Base-by-base conservation (phyloP, 331 rosid species). In the Quercus lobata region DNA sequence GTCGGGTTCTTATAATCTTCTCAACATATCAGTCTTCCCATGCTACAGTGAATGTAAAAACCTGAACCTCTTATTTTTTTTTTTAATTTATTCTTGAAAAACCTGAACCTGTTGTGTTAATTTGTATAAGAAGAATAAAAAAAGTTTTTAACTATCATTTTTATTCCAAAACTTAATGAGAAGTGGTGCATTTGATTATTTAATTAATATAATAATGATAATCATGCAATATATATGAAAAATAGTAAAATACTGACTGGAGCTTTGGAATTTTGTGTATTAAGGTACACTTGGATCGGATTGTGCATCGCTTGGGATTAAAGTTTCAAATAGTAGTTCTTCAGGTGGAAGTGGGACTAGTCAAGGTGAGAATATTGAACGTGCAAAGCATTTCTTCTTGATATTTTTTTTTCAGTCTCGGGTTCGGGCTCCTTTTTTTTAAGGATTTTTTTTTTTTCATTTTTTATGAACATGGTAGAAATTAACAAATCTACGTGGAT, bases 231-330 rank as follows among this genome's bases (percentile, higher is more conserved):
- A 15, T 24, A 37, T n/a, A 12, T 34, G 14, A 29, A 30, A 17
- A 75, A 62, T 7, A 37, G 46, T 37, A 37, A 37, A 37, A 37
- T 37, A 37, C 49, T 72, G 58, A 57, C 5, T 8, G 6, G 56
- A 24, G 19, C 18, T 71, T 18, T 83, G 32, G 57, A 37, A 18
- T 49, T 72, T 9, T 61, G 18, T 46, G 5, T 72, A 79, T 77
- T 5, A 69, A 94, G 98, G 98, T 82, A 82, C 97, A 4, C 85
- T 92, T 75, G 90, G 93, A 68, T 80, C 97, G 2, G 94, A 92
- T 77, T 94, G 98, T 68, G 83, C 90, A 6, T 85, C 44, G 49
- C 92, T 94, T 19, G 98, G 98, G 78, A 92, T 94, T 58, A 91
- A 73, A 80, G 91, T 92, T 85, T 76, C 82, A 5, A 29, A 88